Base-by-base conservation (phyloP, 2,329 filamentous ascomycete genomes). In the Diaporthe australafricana region DNA sequence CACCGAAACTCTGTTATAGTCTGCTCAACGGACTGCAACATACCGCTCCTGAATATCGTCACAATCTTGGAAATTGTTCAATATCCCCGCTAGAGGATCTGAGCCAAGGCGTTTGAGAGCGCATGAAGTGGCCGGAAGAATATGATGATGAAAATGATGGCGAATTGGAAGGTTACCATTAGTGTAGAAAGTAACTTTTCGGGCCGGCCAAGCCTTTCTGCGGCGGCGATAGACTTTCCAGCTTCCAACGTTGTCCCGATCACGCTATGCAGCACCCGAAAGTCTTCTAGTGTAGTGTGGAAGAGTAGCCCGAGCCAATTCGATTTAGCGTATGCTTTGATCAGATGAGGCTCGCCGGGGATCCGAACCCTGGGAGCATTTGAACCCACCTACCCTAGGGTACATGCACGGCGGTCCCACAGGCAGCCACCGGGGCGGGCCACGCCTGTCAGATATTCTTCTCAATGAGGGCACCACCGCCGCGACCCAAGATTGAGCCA, bases 141-240 rank as follows among this genome's bases (percentile, higher is more conserved):
- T 30, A 17, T 65, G 7, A 50, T 65, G 20, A 65, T 25, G 25
- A 5, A 17, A n/a, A 35, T n/a, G 14, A 1, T 27, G 16, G 8
- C 35, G 42, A 27, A 50, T 38, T 65, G 60, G 45, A 42, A 48
- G 30, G 47, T n/a, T n/a, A 20, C 20, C 27, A 30, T 48, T 25
- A n/a, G 47, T 38, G 30, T 38, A 65, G 47, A 8, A 40, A 35
- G 32, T 35, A 35, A 5, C 32, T 48, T 65, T 50, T 42, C 60
- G 60, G 27, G 45, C 42, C 60, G n/a, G 60, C 30, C 60, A 65
- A 65, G 60, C 45, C 60, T 65, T 50, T 65, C n/a, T 22, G 30
- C 16, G 45, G 32, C 48, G 30, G 12, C 30, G 30, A 65, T 35
- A 17, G 20, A 50, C 42, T 48, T 38, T n/a, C 12, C 45, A 48